A percentile compares a stretch with the other conserved stretches of the same genome.
Conservation (phyloP, 441 rosid genomes). For the Hura crepitans region DNA sequence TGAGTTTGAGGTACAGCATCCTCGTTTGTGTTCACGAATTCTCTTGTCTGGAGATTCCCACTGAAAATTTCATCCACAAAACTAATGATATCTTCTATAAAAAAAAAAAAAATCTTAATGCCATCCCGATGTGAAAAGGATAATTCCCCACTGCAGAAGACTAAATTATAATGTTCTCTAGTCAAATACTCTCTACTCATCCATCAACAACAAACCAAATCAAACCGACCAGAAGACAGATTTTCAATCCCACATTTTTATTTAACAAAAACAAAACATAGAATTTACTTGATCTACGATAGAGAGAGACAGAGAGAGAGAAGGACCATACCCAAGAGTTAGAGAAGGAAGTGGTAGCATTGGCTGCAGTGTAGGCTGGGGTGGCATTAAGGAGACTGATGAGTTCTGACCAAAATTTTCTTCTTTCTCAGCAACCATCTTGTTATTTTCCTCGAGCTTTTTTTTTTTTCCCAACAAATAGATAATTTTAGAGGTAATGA, state of each 20-base stretch:
- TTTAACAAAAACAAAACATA: too few relatives aligned
- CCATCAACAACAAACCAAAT: too few relatives aligned
- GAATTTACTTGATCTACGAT: too few relatives aligned
- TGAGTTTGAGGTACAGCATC: constrained; percentile 25
- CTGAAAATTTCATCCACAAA: constrained; percentile 28
- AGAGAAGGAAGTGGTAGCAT: constrained; percentile 23
- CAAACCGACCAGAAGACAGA: too few relatives aligned
- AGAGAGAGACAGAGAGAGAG: background rate
- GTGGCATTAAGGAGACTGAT: constrained; percentile 22
- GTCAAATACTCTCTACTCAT: background rate
- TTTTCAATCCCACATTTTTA: too few relatives aligned
- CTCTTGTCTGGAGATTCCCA: constrained; percentile 23
- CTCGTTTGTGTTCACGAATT: constrained; percentile 19
- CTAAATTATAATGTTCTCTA: too few relatives aligned
- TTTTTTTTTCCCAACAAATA: background rate
- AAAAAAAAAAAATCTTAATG: too few relatives aligned
- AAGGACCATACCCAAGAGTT: constrained; percentile 34
- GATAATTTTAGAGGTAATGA: background rate
- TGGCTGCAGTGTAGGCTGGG: too few relatives aligned
- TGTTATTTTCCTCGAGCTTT: constrained; percentile 43
- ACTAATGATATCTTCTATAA: too few relatives aligned
- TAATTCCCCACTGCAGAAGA: too few relatives aligned
- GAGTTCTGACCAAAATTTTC: constrained; percentile 25
- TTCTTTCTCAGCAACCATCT: constrained; percentile 20
- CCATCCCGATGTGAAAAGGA: too few relatives aligned